Conservation (phyloP, 345 rosid genomes). For the Eucalyptus regnans region DNA sequence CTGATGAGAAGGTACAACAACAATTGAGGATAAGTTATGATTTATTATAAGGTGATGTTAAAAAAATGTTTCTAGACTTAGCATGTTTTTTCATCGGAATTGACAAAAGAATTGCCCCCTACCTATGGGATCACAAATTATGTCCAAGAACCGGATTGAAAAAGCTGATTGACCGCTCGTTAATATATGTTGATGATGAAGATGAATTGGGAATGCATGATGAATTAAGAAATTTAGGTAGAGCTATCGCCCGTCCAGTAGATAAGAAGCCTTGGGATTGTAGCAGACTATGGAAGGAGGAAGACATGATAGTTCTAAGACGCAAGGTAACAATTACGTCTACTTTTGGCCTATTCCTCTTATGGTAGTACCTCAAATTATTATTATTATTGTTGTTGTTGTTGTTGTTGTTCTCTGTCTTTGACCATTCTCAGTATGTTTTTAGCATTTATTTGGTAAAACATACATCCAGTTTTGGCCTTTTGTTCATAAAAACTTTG, state of each 20-base stretch:
- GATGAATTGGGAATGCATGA: neutral
- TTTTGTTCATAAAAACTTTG: neutral
- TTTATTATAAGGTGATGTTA: too few relatives aligned
- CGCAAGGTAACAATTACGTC: neutral
- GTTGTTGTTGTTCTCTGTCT: too few relatives aligned
- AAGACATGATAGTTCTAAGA: neutral
- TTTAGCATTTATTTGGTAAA: neutral
- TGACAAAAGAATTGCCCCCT: neutral
- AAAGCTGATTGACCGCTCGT: neutral
- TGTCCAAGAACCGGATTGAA: neutral
- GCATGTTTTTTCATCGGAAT: neutral
- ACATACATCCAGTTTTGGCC: neutral
- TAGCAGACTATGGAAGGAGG: rapidly evolving
- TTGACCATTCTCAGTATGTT: too few relatives aligned
- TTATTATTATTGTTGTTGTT: too few relatives aligned
- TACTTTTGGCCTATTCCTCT: too few relatives aligned
- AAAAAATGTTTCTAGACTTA: neutral
- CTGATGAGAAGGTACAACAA: rapidly evolving
- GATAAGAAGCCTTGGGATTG: rapidly evolving
- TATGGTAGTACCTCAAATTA: too few relatives aligned
- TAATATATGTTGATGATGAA: rapidly evolving
- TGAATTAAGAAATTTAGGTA: neutral
- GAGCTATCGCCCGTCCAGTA: neutral
- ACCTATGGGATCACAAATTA: neutral
- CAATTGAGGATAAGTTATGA: too few relatives aligned